Conservation (phyloP, 768 basidiomycete genomes). For the Lactifluus subvellereus region DNA sequence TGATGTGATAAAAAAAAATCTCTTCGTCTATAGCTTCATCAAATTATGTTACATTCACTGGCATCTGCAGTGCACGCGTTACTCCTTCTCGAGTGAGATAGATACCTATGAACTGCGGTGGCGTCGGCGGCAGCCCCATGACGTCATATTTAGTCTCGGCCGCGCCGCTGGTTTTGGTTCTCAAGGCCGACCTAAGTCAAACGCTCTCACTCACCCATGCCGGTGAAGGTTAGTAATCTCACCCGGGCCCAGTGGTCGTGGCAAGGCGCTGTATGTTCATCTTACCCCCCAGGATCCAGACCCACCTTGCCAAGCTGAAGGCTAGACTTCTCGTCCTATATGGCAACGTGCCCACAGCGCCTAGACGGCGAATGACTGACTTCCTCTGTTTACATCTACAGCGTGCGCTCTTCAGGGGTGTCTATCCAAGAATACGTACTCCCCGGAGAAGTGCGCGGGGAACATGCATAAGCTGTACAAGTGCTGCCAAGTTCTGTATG, state of each 20-base stretch:
- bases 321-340: not conserved
- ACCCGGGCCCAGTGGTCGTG: not conserved
- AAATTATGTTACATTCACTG: not conserved
- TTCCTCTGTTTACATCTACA: conserved; percentile 27
- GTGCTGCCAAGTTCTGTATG: conserved; percentile 59
- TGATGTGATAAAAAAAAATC: not conserved
- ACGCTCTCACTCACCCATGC: not conserved
- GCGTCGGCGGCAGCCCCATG: too few relatives aligned
- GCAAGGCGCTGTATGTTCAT: not conserved
- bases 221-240: conserved; percentile 5
- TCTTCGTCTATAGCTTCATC: not conserved
- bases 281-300: conserved; percentile 1
- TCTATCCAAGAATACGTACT: conserved; percentile 57
- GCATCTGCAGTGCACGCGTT: too few relatives aligned
- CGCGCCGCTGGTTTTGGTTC: too few relatives aligned
- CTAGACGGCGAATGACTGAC: not conserved
- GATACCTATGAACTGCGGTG: too few relatives aligned
- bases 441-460: conserved; percentile 54
- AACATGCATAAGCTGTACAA: conserved; percentile 49
- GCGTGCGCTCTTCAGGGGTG: conserved; percentile 63
- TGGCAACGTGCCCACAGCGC: not conserved
- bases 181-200: too few relatives aligned
- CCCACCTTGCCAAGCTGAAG: conserved; percentile 23
- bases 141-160: too few relatives aligned
- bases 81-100: too few relatives aligned